Evolutionary conservation across 2,329 filamentous ascomycete species (phyloP).

Genomic region (Aspergillus sp.): DNA sequence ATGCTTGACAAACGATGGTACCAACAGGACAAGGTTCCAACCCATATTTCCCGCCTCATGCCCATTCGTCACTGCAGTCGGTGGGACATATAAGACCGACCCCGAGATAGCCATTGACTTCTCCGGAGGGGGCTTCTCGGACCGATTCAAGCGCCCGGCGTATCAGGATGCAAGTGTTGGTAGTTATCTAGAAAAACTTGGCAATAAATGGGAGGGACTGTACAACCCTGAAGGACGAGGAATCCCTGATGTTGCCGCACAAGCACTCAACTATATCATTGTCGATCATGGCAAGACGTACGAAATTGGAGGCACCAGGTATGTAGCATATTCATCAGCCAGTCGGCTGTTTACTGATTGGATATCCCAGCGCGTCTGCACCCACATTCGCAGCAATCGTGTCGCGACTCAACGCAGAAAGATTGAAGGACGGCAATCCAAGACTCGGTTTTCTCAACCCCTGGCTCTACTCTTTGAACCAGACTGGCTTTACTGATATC

Average conservation of each 20-base stretch:
- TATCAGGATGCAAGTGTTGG: slow-evolving; percentile 50
- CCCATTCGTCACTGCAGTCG: slow-evolving; percentile 64
- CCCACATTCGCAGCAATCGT: slow-evolving; percentile 65
- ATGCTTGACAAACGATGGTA: slow-evolving; percentile 58
- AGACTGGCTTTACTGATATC: slow-evolving; percentile 51
- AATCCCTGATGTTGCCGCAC: slow-evolving; percentile 63
- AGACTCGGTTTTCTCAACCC: slow-evolving; percentile 63
- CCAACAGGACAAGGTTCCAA: slow-evolving; percentile 52
- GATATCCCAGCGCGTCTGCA: slow-evolving; percentile 50
- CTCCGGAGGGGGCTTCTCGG: slow-evolving; percentile 52
- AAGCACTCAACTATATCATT: slow-evolving; percentile 47
- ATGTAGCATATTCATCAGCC: slow-evolving; percentile 14
- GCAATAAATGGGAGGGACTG: slow-evolving; percentile 44
- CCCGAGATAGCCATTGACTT: slow-evolving; percentile 58
- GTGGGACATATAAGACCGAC: slow-evolving; percentile 54
- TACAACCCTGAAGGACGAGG: slow-evolving; percentile 57
- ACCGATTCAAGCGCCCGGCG: slow-evolving; percentile 47
- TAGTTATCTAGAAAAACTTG: slow-evolving; percentile 44
- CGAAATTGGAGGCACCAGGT: slow-evolving; percentile 51
- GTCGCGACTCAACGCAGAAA: slow-evolving; percentile 63
- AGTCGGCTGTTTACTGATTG: background rate
- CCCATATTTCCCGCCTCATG: slow-evolving; percentile 59
- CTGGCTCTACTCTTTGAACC: slow-evolving; percentile 55
- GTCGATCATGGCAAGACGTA: slow-evolving; percentile 37
- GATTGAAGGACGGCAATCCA: slow-evolving; percentile 55